A percentile compares a stretch with the other conserved stretches of the same genome.
These are phyloP conservation scores for Nicotiana benthamiana DNA, from an alignment of 257 asterid genomes.

Conservation along the genomic window DNA sequence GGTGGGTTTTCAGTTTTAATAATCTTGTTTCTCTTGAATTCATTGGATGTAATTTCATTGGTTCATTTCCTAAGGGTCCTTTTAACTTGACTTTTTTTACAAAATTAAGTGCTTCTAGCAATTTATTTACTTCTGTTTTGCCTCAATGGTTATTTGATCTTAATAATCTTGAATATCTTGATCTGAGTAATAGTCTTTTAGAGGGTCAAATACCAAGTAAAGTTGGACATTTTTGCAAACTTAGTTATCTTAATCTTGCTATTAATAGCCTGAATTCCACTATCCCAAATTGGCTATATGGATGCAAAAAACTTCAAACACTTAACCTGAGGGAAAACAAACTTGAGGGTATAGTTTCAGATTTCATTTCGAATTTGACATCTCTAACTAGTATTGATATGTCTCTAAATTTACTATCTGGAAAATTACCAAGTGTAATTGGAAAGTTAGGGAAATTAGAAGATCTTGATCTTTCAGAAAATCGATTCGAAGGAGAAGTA, in stretches of 20 bases:
- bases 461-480: not conserved
- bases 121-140: constrained; percentile 27
- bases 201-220: constrained; percentile 17
- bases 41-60: constrained; percentile 32
- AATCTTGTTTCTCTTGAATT: constrained; percentile 15
- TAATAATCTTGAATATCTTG: constrained; percentile 17
- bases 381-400: constrained; percentile 15
- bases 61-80: constrained; percentile 39
- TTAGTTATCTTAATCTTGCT: constrained; percentile 14
- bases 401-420: constrained; percentile 17
- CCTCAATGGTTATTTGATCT: constrained; percentile 44
- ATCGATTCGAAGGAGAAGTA: constrained; percentile 18
- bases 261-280: constrained; percentile 7
- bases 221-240: not conserved
- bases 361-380: constrained; percentile 17
- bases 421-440: constrained; percentile 16
- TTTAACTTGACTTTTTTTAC: constrained; percentile 28
- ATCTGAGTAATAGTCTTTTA: not conserved
- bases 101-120: constrained; percentile 30
- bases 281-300: constrained; percentile 33
- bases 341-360: constrained; percentile 20
- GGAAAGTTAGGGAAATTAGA: constrained; percentile 11
- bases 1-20: constrained; percentile 9
- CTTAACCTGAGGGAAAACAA: not conserved
- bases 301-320: constrained; percentile 16